phyloP scores from a whole-genome alignment of 495 filamentous ascomycete genomes.

The Rostrohypoxylon terebratum region DNA sequence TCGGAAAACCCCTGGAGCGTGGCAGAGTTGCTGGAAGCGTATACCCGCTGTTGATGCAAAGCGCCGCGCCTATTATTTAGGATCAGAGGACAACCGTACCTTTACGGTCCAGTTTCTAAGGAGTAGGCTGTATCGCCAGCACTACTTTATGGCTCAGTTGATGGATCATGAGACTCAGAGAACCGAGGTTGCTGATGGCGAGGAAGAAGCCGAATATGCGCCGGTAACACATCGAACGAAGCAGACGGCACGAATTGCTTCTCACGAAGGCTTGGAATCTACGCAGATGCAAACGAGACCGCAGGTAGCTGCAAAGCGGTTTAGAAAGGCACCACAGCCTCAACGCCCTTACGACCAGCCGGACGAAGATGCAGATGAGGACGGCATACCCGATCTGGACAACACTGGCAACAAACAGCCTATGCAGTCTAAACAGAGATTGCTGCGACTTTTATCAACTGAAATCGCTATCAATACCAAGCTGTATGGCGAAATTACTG shows the following conservation, averaged over 20 bases:
- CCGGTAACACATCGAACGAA: background rate
- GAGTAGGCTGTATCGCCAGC: conserved; percentile 54
- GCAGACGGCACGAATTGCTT: background rate
- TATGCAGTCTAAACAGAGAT: conserved; percentile 68
- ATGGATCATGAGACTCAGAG: conserved; percentile 46
- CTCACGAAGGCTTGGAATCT: background rate
- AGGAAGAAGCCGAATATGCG: conserved; percentile 54
- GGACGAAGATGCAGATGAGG: conserved; percentile 5
- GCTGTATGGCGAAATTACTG: conserved; percentile 69
- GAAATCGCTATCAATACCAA: conserved; percentile 70
- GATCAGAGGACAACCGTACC: conserved; percentile 27
- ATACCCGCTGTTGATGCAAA: conserved; percentile 60
- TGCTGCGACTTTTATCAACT: conserved; percentile 71
- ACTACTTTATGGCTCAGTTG: conserved; percentile 68
- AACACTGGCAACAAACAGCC: conserved; percentile 52
- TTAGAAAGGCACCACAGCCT: background rate
- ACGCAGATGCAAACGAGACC: background rate
- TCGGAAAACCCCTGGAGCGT: conserved; percentile 54
- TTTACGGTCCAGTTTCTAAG: conserved; percentile 53
- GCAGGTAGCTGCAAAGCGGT: background rate
- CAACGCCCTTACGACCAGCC: background rate
- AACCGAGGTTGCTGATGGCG: conserved; percentile 49
- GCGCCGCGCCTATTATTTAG: conserved; percentile 64
- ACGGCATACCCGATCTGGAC: conserved; percentile 23
- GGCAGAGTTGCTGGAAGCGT: conserved; percentile 53